Conservation (phyloP, 805 yeast genomes). For the Candida gorgasii region DNA sequence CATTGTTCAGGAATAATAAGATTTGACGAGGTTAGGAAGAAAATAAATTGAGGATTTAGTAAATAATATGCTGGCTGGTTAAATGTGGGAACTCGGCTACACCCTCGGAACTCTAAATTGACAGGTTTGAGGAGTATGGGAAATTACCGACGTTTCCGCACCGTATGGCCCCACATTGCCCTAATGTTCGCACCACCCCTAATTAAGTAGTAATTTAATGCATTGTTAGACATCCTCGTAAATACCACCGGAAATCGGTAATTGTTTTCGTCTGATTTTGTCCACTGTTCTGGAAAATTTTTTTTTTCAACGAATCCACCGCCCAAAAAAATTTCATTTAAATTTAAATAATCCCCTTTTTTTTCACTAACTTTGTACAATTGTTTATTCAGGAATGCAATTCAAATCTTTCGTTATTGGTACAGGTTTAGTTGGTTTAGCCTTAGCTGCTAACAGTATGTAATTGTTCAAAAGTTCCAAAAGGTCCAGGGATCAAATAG, state of each 20-base stretch:
- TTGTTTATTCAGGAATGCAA: conserved; percentile 43
- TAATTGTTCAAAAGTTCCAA: conserved; percentile 9
- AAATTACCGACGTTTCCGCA: neutral
- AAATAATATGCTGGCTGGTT: conserved; percentile 7
- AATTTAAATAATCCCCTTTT: conserved; percentile 10
- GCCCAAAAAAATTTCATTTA: conserved; percentile 12
- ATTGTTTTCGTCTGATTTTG: conserved; percentile 1
- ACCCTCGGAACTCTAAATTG: conserved; percentile 1
- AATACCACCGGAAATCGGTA: neutral
- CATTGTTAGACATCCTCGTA: conserved; percentile 1
- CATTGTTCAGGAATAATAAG: neutral
- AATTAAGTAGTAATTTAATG: neutral
- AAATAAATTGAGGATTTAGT: conserved; percentile 2
- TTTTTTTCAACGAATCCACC: conserved; percentile 5
- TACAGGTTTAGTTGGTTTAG: conserved; percentile 53
- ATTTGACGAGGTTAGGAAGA: neutral
- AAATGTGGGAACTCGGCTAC: neutral
- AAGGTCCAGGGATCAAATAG: neutral
- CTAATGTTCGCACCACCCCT: neutral
- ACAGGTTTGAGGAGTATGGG: no score
- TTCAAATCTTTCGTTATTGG: conserved; percentile 51
- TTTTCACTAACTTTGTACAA: neutral
- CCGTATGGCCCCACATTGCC: no score
- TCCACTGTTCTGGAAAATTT: conserved; percentile 5
- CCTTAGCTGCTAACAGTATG: conserved; percentile 32